These are phyloP conservation scores for Xylariaceae sp. DNA, from an alignment of 2,329 filamentous ascomycete genomes.

Conservation along the genomic window DNA sequence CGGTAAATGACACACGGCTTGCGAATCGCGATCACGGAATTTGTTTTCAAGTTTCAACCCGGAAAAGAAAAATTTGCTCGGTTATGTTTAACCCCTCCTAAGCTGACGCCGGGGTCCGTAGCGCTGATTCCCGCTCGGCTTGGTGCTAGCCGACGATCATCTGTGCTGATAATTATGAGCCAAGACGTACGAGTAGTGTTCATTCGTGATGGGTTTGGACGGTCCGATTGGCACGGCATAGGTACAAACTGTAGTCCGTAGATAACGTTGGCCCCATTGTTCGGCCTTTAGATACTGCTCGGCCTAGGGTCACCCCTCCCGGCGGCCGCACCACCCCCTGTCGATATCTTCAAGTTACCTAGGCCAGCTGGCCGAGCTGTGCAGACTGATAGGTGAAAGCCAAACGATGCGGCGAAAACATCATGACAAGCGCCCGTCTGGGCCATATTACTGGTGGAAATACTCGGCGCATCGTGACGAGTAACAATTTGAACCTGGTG, in stretches of 20 bases:
- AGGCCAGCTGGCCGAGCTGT: no score
- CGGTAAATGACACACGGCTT: not conserved
- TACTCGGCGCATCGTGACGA: conserved; percentile 30
- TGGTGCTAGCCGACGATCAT: conserved; percentile 1
- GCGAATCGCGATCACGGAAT: no score
- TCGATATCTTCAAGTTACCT: not conserved
- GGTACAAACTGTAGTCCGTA: not conserved
- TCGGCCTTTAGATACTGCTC: no score
- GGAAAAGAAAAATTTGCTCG: not conserved
- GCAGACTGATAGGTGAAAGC: no score
- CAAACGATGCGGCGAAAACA: no score
- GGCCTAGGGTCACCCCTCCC: no score
- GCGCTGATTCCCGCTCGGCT: not conserved
- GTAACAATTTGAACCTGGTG: conserved; percentile 2
- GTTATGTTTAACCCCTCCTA: not conserved
- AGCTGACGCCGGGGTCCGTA: not conserved
- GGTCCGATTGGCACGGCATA: not conserved
- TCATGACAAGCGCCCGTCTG: no score
- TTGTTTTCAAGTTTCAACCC: no score
- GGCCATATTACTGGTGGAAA: conserved; percentile 36
- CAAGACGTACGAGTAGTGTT: not conserved
- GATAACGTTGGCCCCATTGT: no score
- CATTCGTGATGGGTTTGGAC: not conserved
- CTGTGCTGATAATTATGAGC: not conserved
- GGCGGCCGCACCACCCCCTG: not conserved